phyloP scores from a whole-genome alignment of 305 asterid genomes.

The Solanum hybrid region DNA sequence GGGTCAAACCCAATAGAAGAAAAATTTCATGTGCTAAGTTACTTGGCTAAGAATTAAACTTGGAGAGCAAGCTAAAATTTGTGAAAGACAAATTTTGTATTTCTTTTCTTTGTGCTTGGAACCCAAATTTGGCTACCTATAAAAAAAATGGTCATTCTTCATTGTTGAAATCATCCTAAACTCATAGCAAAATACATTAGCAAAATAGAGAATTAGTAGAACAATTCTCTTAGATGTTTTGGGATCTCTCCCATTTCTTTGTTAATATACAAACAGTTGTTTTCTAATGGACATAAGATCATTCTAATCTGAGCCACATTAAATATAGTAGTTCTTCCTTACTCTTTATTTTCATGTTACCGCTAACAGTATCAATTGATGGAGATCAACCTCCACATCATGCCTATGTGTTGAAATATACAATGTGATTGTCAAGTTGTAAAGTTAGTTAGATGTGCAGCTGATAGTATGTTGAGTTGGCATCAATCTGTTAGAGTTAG shows the following conservation, averaged over 20 bases:
- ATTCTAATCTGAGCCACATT: background rate
- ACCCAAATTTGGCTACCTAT: background rate
- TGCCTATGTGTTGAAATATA: background rate
- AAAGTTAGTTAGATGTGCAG: too few species aligned
- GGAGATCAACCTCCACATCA: background rate
- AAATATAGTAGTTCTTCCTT: background rate
- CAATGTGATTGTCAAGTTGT: too few species aligned
- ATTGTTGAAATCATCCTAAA: background rate
- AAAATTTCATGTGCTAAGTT: background rate
- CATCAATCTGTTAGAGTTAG: too few species aligned
- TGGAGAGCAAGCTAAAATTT: background rate
- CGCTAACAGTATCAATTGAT: background rate
- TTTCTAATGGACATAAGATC: background rate
- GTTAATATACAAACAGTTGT: too few species aligned
- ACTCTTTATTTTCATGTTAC: background rate
- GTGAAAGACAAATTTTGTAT: background rate
- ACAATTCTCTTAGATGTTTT: background rate
- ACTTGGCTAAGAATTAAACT: background rate
- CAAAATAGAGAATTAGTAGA: background rate
- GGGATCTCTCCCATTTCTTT: background rate
- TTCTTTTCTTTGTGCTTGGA: background rate
- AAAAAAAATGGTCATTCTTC: background rate
- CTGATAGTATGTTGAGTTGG: too few species aligned
- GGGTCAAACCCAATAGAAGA: background rate
- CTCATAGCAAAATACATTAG: background rate